Percentiles rank a stretch among this genome's conserved stretches.
These are phyloP conservation scores for Mycena belliarum DNA, from an alignment of 768 basidiomycete genomes.

Conservation along the genomic window DNA sequence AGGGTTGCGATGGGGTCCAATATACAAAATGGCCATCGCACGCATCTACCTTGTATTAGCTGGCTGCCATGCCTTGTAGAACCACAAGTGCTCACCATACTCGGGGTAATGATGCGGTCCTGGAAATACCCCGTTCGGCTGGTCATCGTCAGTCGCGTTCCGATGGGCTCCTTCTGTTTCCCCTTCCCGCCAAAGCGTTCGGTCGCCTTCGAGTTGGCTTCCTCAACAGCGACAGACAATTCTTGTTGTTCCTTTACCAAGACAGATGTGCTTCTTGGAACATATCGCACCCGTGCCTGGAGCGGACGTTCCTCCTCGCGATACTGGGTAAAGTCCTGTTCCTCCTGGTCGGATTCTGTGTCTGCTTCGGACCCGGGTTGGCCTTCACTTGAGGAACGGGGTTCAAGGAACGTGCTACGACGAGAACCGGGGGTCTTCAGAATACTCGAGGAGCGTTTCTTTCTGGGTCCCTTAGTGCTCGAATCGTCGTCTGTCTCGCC, in stretches of 20 bases:
- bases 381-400: conserved; percentile 10
- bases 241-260: conserved; percentile 54
- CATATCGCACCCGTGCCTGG: conserved; percentile 67
- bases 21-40: conserved; percentile 97
- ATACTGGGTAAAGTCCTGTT: conserved; percentile 46
- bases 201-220: conserved; percentile 50
- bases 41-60: conserved; percentile 75
- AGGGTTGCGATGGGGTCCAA: conserved; percentile 91
- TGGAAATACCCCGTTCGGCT: conserved; percentile 93
- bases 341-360: conserved; percentile 51
- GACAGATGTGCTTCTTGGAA: conserved; percentile 37
- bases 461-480: conserved; percentile 15
- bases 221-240: conserved; percentile 50
- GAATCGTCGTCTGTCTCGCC: conserved; percentile 35
- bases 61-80: conserved; percentile 2
- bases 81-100: conserved; percentile 65
- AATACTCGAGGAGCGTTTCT: conserved; percentile 28
- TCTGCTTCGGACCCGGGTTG: conserved; percentile 11
- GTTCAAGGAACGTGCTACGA: conserved; percentile 24
- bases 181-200: conserved; percentile 34
- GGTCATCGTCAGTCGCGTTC: too few relatives aligned
- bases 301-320: conserved; percentile 77
- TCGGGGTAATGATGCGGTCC: conserved; percentile 90
- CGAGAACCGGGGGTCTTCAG: conserved; percentile 30
- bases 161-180: conserved; percentile 39